These are phyloP conservation scores for Yarrowia phangngaensis DNA, from an alignment of 805 yeast genomes.

Conservation along the genomic window DNA sequence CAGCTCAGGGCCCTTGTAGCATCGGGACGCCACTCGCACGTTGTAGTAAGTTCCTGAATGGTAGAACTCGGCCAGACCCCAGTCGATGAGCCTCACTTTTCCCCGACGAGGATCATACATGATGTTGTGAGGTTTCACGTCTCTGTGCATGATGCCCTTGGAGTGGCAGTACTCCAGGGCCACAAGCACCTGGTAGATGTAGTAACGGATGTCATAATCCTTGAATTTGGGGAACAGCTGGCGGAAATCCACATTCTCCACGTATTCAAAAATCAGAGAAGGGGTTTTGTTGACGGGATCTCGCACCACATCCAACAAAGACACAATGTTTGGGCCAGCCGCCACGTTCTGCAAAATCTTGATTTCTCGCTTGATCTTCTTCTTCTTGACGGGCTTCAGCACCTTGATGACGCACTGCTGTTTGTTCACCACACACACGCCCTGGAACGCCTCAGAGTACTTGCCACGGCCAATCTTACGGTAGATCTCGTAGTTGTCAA, in stretches of 20 bases:
- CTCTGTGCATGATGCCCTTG: constrained; percentile 93
- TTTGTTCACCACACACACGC: constrained; percentile 57
- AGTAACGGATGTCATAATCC: constrained; percentile 70
- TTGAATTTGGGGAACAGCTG: constrained; percentile 77
- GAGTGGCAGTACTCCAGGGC: constrained; percentile 89
- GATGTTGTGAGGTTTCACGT: constrained; percentile 89
- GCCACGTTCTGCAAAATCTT: constrained; percentile 79
- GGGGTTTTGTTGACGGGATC: constrained; percentile 79
- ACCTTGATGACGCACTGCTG: constrained; percentile 81
- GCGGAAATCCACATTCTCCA: constrained; percentile 82
- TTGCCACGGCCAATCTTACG: constrained; percentile 88
- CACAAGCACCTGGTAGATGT: constrained; percentile 73
- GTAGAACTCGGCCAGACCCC: constrained; percentile 94
- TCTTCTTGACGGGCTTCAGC: constrained; percentile 86
- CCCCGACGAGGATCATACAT: constrained; percentile 75
- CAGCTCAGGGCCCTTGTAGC: constrained; percentile 89
- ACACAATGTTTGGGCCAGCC: constrained; percentile 77
- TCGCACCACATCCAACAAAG: constrained; percentile 76
- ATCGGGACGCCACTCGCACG: constrained; percentile 87
- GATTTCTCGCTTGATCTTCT: constrained; percentile 88
- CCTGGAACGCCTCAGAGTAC: constrained; percentile 90
- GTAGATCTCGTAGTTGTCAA: constrained; percentile 78
- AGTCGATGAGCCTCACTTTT: constrained; percentile 74
- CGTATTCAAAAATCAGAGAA: constrained; percentile 78
- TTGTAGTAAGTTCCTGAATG: constrained; percentile 87